Evolutionary conservation across 352 stramenopile species (phyloP), one percentile per base, ranked within the genome.

Genomic region (Thraustotheca clavata): DNA sequence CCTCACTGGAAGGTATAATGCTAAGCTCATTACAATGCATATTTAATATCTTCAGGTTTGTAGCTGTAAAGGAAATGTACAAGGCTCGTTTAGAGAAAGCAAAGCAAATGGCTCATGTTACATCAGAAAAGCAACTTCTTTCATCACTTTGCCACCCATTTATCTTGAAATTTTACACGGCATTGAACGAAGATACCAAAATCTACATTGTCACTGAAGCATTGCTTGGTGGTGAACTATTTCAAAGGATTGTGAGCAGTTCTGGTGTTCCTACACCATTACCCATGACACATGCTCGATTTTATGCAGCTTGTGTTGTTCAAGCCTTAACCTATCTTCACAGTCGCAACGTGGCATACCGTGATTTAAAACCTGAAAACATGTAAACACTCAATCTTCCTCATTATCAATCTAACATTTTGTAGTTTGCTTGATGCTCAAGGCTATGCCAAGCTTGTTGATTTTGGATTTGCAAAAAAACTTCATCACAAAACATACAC

Each of bases 381-480:
- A 85, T 96, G 62, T 65, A 54, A 11, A 26, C 16, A 27, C 39
- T 75, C 96, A 55, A 75, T 98, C 33, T 92, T 98, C 68, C 75
- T 91, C n/a, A n/a, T n/a, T n/a, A n/a, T n/a, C n/a, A n/a, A n/a
- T n/a, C n/a, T n/a, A n/a, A n/a, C n/a, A n/a, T n/a, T 91, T 98
- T 73, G 98, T 98, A 68, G 94, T 91, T 61, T 84, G 98, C n/a
- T 94, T 81, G 49, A 98, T 97, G 74, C 86, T 96, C 55, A 89
- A 26, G 92, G 92, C 7, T 83, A 87, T n/a, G 81, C 98, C 41
- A 97, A 97, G 69, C 84, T 98, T 62, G 90, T 83, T 0, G 91
- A 98, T 59, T 97, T 98, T 72, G 89, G 91, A 4, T 97, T 97
- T 71, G 91, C 91, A 22, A 97, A 98, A 70, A 89, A 96, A 49